A percentile compares a stretch with the other conserved stretches of the same genome.
These are phyloP conservation scores for Asterella californica DNA, from an alignment of 225 moss, liverwort and hornwort species.

Conservation along the genomic window DNA sequence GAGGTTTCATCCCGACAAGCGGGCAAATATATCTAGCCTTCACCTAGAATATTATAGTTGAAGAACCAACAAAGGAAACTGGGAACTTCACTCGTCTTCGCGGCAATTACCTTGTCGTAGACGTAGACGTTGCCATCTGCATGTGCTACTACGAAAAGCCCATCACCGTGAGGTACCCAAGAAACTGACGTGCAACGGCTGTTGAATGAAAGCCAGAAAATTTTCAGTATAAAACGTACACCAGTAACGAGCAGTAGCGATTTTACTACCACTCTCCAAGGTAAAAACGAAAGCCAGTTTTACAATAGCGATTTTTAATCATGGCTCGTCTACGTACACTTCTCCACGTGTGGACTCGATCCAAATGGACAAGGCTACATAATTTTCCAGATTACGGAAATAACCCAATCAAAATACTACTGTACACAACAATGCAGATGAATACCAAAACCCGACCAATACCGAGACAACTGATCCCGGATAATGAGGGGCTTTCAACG, in stretches of 20 bases:
- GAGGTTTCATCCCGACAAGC: background rate
- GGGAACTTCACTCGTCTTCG: background rate
- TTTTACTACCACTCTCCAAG: too few species aligned
- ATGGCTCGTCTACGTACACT: background rate
- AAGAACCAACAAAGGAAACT: background rate
- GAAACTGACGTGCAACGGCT: conserved; percentile 88
- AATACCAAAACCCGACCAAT: background rate
- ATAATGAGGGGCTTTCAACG: background rate
- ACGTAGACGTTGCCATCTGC: conserved; percentile 92
- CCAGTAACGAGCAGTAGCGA: background rate
- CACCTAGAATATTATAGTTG: background rate
- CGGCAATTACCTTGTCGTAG: conserved; percentile 80
- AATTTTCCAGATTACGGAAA: background rate
- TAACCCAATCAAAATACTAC: background rate
- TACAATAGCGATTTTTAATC: background rate
- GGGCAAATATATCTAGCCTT: background rate
- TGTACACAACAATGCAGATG: background rate
- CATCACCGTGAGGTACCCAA: conserved; percentile 77
- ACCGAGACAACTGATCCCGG: background rate
- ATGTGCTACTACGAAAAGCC: conserved; percentile 81
- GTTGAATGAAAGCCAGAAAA: conserved; percentile 14
- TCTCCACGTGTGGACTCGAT: background rate
- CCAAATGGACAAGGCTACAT: background rate
- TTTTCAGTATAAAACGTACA: background rate
- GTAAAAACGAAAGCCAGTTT: background rate